These are phyloP conservation scores for Diaporthe sp. DNA, from an alignment of 2,329 filamentous ascomycete species.

Conservation along the genomic window DNA sequence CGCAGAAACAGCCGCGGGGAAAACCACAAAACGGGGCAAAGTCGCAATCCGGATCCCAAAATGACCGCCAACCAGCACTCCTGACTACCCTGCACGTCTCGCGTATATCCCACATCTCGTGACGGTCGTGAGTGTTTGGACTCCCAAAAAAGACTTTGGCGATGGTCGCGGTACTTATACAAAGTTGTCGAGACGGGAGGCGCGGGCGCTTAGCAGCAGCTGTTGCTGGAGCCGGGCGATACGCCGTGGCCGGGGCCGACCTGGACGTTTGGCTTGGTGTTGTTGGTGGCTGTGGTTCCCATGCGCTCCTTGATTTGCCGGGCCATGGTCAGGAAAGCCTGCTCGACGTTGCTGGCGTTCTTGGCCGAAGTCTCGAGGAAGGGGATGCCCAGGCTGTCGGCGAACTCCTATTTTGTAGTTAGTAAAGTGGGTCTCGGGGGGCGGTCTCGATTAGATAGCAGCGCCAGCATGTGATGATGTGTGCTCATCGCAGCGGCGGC, in stretches of 20 bases:
- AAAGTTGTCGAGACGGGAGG: slow-evolving; percentile 33
- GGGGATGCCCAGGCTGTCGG: slow-evolving; percentile 97
- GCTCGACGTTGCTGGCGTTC: slow-evolving; percentile 99
- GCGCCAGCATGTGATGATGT: slow-evolving; percentile 36
- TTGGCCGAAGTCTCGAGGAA: slow-evolving; percentile 99
- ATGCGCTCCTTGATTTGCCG: slow-evolving; percentile 99
- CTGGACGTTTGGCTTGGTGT: slow-evolving; percentile 98
- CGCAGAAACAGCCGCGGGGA: slow-evolving; percentile 34
- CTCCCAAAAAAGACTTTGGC: slow-evolving; percentile 30
- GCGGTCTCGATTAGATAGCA: slow-evolving; percentile 27
- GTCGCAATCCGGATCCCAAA: slow-evolving; percentile 34
- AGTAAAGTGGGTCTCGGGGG: slow-evolving; percentile 34
- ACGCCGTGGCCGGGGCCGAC: slow-evolving; percentile 96
- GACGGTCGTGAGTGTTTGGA: slow-evolving; percentile 37
- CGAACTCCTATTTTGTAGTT: slow-evolving; percentile 81
- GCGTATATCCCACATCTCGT: slow-evolving; percentile 38
- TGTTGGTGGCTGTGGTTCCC: slow-evolving; percentile 94
- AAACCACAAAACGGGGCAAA: slow-evolving; percentile 31
- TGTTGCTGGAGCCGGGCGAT: slow-evolving; percentile 84
- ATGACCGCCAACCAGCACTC: slow-evolving; percentile 21
- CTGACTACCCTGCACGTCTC: slow-evolving; percentile 37
- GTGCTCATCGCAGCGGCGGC: slow-evolving; percentile 21
- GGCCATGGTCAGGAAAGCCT: slow-evolving; percentile 99
- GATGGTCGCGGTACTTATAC: slow-evolving; percentile 38
- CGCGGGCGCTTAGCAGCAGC: slow-evolving; percentile 83